Evolutionary conservation across 2,329 filamentous ascomycete genomes (phyloP).

Genomic region (Pseudogymnoascus sp.): DNA sequence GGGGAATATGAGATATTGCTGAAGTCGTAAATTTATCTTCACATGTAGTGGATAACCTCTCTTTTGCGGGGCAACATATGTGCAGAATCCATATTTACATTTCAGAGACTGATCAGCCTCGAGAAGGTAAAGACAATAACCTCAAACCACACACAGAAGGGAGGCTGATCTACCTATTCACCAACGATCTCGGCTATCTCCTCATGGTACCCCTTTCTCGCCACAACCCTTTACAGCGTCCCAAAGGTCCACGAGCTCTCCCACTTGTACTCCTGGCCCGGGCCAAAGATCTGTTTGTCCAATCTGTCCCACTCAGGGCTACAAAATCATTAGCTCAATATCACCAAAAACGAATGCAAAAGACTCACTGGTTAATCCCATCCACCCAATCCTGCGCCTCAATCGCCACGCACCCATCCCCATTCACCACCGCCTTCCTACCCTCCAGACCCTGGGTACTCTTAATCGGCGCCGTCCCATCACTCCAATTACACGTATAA

Average conservation of each 20-base stretch:
- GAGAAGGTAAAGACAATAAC: background rate
- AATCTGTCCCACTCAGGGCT: constrained; percentile 36
- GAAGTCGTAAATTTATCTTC: background rate
- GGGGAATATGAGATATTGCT: background rate
- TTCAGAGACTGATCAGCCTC: no score
- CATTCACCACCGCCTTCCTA: constrained; percentile 35
- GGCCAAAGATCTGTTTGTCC: constrained; percentile 30
- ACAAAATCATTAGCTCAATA: constrained; percentile 20
- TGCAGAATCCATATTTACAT: background rate
- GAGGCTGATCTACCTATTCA: background rate
- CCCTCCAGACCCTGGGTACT: constrained; percentile 45
- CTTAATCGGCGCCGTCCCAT: constrained; percentile 44
- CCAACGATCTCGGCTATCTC: background rate
- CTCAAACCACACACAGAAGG: background rate
- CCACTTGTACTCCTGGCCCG: background rate
- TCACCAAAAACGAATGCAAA: background rate
- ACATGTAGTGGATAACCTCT: background rate
- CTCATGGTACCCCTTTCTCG: background rate
- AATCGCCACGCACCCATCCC: constrained; percentile 65
- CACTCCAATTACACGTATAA: constrained; percentile 56
- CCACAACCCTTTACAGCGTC: background rate
- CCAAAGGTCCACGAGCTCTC: background rate
- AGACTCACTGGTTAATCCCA: constrained; percentile 53
- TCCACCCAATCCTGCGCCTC: constrained; percentile 73
- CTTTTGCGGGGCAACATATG: background rate